phyloP scores from a whole-genome alignment of 1,284 basidiomycete genomes.

The Ustilago tritici region DNA sequence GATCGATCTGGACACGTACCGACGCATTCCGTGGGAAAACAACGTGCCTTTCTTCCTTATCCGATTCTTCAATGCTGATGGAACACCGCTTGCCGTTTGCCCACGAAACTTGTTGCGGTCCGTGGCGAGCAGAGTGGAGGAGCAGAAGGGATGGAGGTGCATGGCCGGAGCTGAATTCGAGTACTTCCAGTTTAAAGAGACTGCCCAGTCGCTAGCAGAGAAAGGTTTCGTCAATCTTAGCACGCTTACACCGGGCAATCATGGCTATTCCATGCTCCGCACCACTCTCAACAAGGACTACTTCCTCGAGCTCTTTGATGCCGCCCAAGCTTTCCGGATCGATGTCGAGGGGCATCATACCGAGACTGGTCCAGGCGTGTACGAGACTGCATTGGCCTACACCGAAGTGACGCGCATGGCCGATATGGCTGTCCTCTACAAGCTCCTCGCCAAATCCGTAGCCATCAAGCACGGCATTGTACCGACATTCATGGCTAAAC shows the following conservation, averaged over 20 bases:
- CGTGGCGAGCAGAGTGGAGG: constrained; percentile 72
- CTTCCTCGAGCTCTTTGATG: constrained; percentile 88
- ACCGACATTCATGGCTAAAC: constrained; percentile 98
- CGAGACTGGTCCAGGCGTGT: constrained; percentile 87
- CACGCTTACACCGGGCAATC: constrained; percentile 85
- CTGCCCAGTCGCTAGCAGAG: constrained; percentile 78
- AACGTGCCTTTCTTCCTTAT: constrained; percentile 92
- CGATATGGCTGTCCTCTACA: constrained; percentile 93
- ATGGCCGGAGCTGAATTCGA: constrained; percentile 91
- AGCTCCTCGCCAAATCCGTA: constrained; percentile 88
- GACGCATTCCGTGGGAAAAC: constrained; percentile 91
- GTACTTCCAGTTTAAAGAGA: constrained; percentile 95
- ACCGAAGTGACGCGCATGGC: constrained; percentile 87
- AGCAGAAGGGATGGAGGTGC: constrained; percentile 47
- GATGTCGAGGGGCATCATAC: constrained; percentile 94
- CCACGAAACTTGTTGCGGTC: constrained; percentile 83
- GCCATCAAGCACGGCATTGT: constrained; percentile 89
- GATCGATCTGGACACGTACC: constrained; percentile 82
- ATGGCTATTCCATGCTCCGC: constrained; percentile 69
- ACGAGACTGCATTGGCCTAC: constrained; percentile 93
- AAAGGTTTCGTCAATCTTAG: constrained; percentile 83
- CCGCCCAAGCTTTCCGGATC: constrained; percentile 80
- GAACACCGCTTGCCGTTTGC: constrained; percentile 78
- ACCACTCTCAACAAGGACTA: constrained; percentile 81
- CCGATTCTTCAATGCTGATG: constrained; percentile 80